Evolutionary conservation across 2,329 filamentous ascomycete genomes (phyloP).

Genomic region (Penicillium concentricum): DNA sequence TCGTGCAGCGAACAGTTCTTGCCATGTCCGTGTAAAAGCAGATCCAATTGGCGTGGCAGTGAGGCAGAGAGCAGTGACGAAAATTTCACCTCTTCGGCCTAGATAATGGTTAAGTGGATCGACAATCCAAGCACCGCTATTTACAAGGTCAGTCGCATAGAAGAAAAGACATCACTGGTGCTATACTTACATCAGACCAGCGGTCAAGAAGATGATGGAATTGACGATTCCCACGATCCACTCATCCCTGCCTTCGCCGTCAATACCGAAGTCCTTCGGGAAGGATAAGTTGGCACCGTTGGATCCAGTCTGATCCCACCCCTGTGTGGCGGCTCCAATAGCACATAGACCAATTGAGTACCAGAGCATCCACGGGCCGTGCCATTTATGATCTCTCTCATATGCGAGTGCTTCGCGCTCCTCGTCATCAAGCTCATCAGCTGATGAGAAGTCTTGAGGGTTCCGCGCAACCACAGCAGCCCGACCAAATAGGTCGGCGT

Average conservation of each 20-base stretch:
- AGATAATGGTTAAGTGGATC: conserved; percentile 61
- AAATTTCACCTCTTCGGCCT: conserved; percentile 63
- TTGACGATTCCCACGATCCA: conserved; percentile 67
- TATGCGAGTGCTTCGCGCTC: conserved; percentile 45
- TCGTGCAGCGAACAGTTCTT: conserved; percentile 54
- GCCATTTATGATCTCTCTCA: conserved; percentile 50
- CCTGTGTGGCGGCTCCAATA: conserved; percentile 50
- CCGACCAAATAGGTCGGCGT: conserved; percentile 37
- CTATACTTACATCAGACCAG: conserved; percentile 17
- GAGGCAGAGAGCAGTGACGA: conserved; percentile 60
- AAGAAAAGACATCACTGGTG: conserved; percentile 42
- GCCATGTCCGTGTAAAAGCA: conserved; percentile 59
- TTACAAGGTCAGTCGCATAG: not conserved
- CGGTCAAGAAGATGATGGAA: conserved; percentile 46
- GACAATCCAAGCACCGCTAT: conserved; percentile 60
- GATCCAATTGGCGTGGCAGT: conserved; percentile 67
- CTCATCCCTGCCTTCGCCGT: conserved; percentile 43
- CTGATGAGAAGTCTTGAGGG: conserved; percentile 18
- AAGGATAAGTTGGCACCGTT: conserved; percentile 55
- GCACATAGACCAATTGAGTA: conserved; percentile 50
- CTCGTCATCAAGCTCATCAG: conserved; percentile 41
- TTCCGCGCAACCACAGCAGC: conserved; percentile 39
- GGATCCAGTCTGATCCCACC: conserved; percentile 55
- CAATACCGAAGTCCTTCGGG: conserved; percentile 45
- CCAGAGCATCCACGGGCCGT: conserved; percentile 47